A percentile compares a stretch with the other conserved stretches of the same genome.
Evolutionary conservation across 2,329 filamentous ascomycete genomes (phyloP).

Genomic region (Beauveria varroae): DNA sequence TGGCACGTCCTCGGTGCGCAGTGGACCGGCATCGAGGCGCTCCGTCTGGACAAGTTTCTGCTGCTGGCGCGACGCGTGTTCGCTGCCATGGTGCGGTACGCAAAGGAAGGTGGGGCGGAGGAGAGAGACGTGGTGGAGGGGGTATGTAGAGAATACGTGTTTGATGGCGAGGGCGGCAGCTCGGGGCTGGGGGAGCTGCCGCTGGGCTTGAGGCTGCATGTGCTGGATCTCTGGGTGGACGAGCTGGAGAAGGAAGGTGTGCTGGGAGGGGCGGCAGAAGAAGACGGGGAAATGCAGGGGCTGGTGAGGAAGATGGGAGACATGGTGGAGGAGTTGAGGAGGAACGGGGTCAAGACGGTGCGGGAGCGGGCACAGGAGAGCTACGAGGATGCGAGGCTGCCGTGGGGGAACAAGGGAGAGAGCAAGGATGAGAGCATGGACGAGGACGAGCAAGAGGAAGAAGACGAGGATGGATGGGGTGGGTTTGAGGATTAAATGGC

Average conservation of each 20-base stretch:
- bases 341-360: slow-evolving; percentile 62
- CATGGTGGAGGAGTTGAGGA: slow-evolving; percentile 48
- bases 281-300: slow-evolving; percentile 24
- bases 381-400: slow-evolving; percentile 66
- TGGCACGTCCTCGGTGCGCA: slow-evolving; percentile 64
- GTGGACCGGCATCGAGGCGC: slow-evolving; percentile 67
- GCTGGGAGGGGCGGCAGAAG: slow-evolving; percentile 28
- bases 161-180: slow-evolving; percentile 24
- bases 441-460: slow-evolving; percentile 26
- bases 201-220: slow-evolving; percentile 78
- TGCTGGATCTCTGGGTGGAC: slow-evolving; percentile 86
- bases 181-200: slow-evolving; percentile 53
- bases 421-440: slow-evolving; percentile 25
- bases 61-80: slow-evolving; percentile 75
- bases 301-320: slow-evolving; percentile 47
- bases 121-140: slow-evolving; percentile 20
- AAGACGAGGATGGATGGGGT: slow-evolving; percentile 55
- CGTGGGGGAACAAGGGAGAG: slow-evolving; percentile 45
- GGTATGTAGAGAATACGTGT: slow-evolving; percentile 24
- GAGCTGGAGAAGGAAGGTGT: slow-evolving; percentile 69
- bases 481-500: slow-evolving; percentile 56
- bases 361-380: slow-evolving; percentile 62
- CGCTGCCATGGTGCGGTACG: slow-evolving; percentile 55
- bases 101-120: slow-evolving; percentile 21
- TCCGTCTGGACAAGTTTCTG: slow-evolving; percentile 89